A percentile compares a stretch with the other conserved stretches of the same genome.
Conservation (phyloP, 2,329 filamentous ascomycete species). For the Madurella mycetomatis region DNA sequence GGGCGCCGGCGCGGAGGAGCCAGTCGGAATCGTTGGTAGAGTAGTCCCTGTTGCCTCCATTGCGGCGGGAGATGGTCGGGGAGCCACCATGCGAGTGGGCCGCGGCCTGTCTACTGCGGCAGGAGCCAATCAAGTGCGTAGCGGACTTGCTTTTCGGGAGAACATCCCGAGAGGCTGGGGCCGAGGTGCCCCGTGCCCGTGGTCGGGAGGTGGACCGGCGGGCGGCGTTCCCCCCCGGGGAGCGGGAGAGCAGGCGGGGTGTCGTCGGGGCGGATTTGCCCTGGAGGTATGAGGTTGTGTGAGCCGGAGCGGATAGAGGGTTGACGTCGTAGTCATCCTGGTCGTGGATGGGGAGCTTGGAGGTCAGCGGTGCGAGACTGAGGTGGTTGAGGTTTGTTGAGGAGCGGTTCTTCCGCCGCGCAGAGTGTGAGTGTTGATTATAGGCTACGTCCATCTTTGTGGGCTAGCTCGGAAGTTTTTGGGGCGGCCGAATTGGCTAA, state of each 20-base stretch:
- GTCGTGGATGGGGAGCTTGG: slow-evolving; percentile 55
- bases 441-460: slow-evolving; percentile 56
- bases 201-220: slow-evolving; percentile 41
- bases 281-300: slow-evolving; percentile 53
- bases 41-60: slow-evolving; percentile 29
- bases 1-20: slow-evolving; percentile 58
- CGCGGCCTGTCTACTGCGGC: not conserved
- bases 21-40: slow-evolving; percentile 51
- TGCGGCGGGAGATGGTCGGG: slow-evolving; percentile 18
- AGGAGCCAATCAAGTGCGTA: slow-evolving; percentile 43
- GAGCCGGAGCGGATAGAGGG: slow-evolving; percentile 31
- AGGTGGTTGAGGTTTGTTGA: slow-evolving; percentile 56
- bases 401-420: slow-evolving; percentile 55
- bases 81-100: slow-evolving; percentile 5
- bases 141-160: slow-evolving; percentile 61
- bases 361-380: slow-evolving; percentile 60
- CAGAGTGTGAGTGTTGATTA: slow-evolving; percentile 55
- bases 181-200: slow-evolving; percentile 39
- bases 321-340: slow-evolving; percentile 47
- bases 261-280: slow-evolving; percentile 61
- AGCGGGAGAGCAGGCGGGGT: slow-evolving; percentile 57
- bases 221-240: slow-evolving; percentile 41
- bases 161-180: slow-evolving; percentile 26
- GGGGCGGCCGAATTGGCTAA: not conserved
- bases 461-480: not conserved